Base-by-base conservation (phyloP, 805 yeast genomes). In the Schwanniomyces sp. region DNA sequence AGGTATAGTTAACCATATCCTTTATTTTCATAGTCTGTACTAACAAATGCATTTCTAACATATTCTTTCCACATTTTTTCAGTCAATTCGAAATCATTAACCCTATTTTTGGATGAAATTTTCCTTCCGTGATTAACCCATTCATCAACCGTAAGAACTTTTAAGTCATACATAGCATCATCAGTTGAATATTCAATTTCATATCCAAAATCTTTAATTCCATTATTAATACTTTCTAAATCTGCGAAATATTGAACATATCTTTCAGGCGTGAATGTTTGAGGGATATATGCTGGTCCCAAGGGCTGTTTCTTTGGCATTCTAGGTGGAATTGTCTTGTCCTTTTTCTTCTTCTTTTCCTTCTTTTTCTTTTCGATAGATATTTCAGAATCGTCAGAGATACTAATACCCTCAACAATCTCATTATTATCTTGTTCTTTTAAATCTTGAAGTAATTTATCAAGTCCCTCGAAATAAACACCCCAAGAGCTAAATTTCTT, bases 211-310 rank as follows among this genome's bases (percentile, higher is more conserved):
- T 71, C 62, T 53, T 75, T 68, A 18, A 67, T 54, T 4, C 72
- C 78, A 4, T 62, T 51, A 50, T 82, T 81, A 40, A 82, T 72
- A 9, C 64, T 52, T 24, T 71, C 49, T 50, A 89, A 71, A 62
- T 89, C 88, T n/a, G 84, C 76, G 62, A 71, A 89, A 61, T 85
- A 88, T 61, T 88, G 95, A 1, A 82, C 82, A 64, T 84, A 90
- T 50, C 81, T 70, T 34, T 79, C 76, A 0, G 96, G 96, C 0
- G 92, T 75, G 54, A 87, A 87, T 28, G 82, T 60, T 67, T 88
- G 95, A 1, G 84, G 79, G 2, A 68, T 66, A 61, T 85, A 88
- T 0, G 85, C 96, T 2, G 96, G 96, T 0, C 96, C 96, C 34
- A 84, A 62, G 1, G 79, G 74, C 17, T 70, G 48, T 11, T 66